A percentile compares a stretch with the other conserved stretches of the same genome.
These are phyloP conservation scores for Entamoeba invadens DNA, from an alignment of 208 protist genomes.

Conservation along the genomic window DNA sequence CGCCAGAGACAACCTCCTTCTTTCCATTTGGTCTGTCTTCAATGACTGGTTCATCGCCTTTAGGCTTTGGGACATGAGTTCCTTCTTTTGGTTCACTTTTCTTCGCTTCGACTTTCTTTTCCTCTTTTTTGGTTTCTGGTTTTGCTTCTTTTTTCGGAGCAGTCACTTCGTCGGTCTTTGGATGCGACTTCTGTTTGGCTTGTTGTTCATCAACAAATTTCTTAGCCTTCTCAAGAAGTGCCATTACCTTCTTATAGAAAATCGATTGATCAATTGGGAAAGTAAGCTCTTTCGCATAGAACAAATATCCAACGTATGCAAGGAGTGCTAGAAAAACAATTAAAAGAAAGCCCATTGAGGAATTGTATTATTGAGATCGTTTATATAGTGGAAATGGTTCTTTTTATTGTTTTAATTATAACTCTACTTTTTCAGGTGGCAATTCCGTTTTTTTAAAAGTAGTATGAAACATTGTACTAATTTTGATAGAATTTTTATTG, in stretches of 20 bases:
- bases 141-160: background rate
- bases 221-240: background rate
- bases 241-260: background rate
- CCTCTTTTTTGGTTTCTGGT: too few species aligned
- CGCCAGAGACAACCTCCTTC: background rate
- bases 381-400: too few species aligned
- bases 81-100: background rate
- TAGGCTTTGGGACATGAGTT: background rate
- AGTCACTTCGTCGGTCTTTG: background rate
- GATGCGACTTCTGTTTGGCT: too few species aligned
- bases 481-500: too few species aligned
- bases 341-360: background rate
- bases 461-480: too few species aligned
- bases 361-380: too few species aligned
- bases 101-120: background rate
- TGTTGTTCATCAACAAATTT: background rate
- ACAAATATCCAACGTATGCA: background rate
- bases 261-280: background rate
- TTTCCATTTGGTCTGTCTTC: background rate
- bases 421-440: too few species aligned
- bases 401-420: too few species aligned
- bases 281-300: background rate
- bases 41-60: background rate
- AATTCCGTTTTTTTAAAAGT: too few species aligned
- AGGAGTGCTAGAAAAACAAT: background rate